Evolutionary conservation across 345 rosid genomes (phyloP).

Genomic region (Pugionium cornutum): DNA sequence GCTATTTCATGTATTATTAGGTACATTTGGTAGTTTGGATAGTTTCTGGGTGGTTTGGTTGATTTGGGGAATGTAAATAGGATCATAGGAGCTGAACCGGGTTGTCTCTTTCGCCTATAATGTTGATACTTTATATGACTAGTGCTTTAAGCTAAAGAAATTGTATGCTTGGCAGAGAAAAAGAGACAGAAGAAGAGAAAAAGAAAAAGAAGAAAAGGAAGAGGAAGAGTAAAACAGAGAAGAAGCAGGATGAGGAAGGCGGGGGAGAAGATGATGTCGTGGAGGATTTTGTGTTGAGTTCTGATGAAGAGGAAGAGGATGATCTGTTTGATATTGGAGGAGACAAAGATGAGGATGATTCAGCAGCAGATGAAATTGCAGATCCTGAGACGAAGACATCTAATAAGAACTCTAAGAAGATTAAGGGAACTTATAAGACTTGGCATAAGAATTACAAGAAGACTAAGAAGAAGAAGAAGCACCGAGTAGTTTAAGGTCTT

Average conservation of each 20-base stretch:
- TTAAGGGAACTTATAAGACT: constrained; percentile 34
- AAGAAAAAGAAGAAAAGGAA: constrained; percentile 49
- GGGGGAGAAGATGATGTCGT: constrained; percentile 77
- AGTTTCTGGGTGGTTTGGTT: too few species aligned
- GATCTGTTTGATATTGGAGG: constrained; percentile 41
- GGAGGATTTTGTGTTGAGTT: constrained; percentile 84
- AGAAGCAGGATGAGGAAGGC: constrained; percentile 36
- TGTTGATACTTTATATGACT: not conserved
- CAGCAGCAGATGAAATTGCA: constrained; percentile 31
- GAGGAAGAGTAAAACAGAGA: constrained; percentile 47
- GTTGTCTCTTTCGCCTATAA: not conserved
- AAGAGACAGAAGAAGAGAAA: constrained; percentile 48
- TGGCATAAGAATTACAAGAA: constrained; percentile 44
- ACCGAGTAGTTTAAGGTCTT: constrained; percentile 18
- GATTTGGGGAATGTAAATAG: not conserved
- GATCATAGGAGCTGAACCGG: not conserved
- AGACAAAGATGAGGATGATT: constrained; percentile 40
- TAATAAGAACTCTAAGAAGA: constrained; percentile 32
- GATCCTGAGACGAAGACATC: constrained; percentile 33
- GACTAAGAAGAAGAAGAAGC: constrained; percentile 40
- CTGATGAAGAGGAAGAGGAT: constrained; percentile 69
- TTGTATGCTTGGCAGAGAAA: constrained; percentile 43
- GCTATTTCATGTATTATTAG: too few species aligned
- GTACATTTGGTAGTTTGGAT: too few species aligned
- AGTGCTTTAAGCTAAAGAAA: not conserved